phyloP scores from a whole-genome alignment of 108 stramenopile species.

The Chaetoceros muelleri region DNA sequence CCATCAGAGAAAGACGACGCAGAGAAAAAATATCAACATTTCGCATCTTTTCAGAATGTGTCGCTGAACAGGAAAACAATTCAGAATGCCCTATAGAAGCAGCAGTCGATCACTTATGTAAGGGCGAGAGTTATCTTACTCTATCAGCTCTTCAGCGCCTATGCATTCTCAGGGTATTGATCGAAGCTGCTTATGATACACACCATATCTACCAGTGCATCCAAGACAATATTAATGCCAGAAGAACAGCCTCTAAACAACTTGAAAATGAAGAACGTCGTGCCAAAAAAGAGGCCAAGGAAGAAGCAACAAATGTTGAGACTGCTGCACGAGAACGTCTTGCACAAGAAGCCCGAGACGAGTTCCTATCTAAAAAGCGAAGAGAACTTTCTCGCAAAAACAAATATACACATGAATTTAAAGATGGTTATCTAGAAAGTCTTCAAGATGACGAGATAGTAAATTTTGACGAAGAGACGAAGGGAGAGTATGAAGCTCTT shows the following conservation, averaged over 20 bases:
- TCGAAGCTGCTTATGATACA: slow-evolving; percentile 80
- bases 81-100: slow-evolving; percentile 23
- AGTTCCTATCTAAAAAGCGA: slow-evolving; percentile 71
- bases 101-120: slow-evolving; percentile 46
- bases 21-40: slow-evolving; percentile 42
- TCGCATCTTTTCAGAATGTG: slow-evolving; percentile 63
- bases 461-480: slow-evolving; percentile 81
- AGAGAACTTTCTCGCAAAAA: slow-evolving; percentile 59
- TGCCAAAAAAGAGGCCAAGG: slow-evolving; percentile 64
- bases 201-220: slow-evolving; percentile 51
- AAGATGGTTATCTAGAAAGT: slow-evolving; percentile 60
- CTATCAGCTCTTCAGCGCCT: slow-evolving; percentile 48
- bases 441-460: slow-evolving; percentile 76
- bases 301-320: slow-evolving; percentile 60
- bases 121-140: slow-evolving; percentile 51
- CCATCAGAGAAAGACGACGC: slow-evolving; percentile 52
- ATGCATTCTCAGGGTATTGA: slow-evolving; percentile 55
- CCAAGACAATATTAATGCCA: slow-evolving; percentile 64
- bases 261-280: slow-evolving; percentile 63
- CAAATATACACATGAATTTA: slow-evolving; percentile 48
- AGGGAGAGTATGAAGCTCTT: slow-evolving; percentile 71
- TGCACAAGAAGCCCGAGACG: slow-evolving; percentile 49
- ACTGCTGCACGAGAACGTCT: slow-evolving; percentile 65
- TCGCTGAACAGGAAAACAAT: slow-evolving; percentile 9
- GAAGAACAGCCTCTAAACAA: slow-evolving; percentile 68